Conservation (phyloP, 106 monocot species). For the Dioscorea zingiberensis region DNA sequence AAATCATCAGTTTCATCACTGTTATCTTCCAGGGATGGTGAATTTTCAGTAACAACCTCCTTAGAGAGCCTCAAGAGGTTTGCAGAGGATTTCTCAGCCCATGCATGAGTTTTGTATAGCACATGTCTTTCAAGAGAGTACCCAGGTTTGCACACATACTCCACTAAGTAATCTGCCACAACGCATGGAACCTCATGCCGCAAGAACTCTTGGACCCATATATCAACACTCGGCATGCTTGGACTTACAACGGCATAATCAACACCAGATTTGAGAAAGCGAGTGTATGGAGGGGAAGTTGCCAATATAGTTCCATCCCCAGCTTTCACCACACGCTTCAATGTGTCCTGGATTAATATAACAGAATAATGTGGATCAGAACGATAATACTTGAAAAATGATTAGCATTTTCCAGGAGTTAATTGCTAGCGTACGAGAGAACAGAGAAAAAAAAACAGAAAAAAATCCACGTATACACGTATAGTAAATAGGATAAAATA, state of each 20-base stretch:
- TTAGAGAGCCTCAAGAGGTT: conserved; percentile 32
- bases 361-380: no score
- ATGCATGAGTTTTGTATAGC: conserved; percentile 54
- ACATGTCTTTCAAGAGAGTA: conserved; percentile 60
- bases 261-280: conserved; percentile 46
- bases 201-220: conserved; percentile 82
- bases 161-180: conserved; percentile 65
- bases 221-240: conserved; percentile 46
- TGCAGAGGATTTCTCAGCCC: conserved; percentile 53
- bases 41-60: conserved; percentile 24
- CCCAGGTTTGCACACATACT: conserved; percentile 65
- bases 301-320: conserved; percentile 82
- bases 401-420: no score
- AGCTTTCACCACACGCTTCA: conserved; percentile 74
- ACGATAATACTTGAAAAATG: no score
- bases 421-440: no score
- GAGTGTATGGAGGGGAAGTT: conserved; percentile 87
- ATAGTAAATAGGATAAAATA: no score
- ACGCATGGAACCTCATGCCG: conserved; percentile 73
- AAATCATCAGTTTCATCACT: conserved; percentile 17
- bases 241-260: conserved; percentile 66
- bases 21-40: no score
- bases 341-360: conserved; percentile 41
- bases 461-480: no score
- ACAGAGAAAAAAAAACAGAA: no score